Conservation (phyloP, 2,329 filamentous ascomycete species). For the Aspergillus luchuensis region DNA sequence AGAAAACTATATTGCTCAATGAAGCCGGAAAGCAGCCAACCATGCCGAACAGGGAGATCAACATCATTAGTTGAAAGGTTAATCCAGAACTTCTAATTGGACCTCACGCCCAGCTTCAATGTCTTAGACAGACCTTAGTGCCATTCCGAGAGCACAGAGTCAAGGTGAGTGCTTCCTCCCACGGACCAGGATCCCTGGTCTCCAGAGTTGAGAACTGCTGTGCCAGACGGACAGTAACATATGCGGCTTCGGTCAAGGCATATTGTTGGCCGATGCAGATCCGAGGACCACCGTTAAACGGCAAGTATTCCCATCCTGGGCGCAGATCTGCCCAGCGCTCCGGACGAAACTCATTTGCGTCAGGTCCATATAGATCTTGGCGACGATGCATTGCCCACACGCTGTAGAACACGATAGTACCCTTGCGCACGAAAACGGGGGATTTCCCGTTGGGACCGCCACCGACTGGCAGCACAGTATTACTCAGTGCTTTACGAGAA, state of each 20-base stretch:
- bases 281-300: conserved; percentile 37
- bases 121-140: conserved; percentile 14
- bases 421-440: conserved; percentile 66
- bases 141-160: conserved; percentile 28
- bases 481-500: conserved; percentile 35
- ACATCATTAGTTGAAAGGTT: too few relatives aligned
- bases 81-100: too few relatives aligned
- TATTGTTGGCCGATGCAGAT: conserved; percentile 41
- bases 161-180: conserved; percentile 29
- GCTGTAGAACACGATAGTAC: conserved; percentile 65
- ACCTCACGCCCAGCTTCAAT: background rate
- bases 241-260: conserved; percentile 40
- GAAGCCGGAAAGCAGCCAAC: too few relatives aligned
- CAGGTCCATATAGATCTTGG: conserved; percentile 47
- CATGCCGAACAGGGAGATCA: too few relatives aligned
- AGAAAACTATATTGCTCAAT: too few relatives aligned
- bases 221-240: conserved; percentile 36
- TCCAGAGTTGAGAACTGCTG: conserved; percentile 36
- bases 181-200: conserved; percentile 30
- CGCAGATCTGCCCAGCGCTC: conserved; percentile 48
- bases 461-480: conserved; percentile 49
- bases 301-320: conserved; percentile 37
- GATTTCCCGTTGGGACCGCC: conserved; percentile 61
- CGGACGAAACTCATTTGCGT: conserved; percentile 50
- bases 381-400: conserved; percentile 73